Conservation (phyloP, 2,329 filamentous ascomycete species). For the Cladophialophora exuberans region DNA sequence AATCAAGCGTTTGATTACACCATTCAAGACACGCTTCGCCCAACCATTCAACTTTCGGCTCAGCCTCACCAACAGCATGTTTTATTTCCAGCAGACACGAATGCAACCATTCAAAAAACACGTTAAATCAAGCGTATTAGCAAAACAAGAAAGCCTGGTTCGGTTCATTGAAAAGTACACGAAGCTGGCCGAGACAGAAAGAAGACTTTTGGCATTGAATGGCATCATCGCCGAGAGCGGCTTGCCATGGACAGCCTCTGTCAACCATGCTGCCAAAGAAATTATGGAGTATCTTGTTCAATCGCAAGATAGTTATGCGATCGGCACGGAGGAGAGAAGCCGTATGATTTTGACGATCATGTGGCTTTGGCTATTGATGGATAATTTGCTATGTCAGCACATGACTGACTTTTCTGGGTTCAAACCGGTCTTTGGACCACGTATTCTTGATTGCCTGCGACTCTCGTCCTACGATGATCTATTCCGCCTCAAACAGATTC, state of each 20-base stretch:
- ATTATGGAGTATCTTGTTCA: conserved; percentile 38
- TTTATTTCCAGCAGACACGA: conserved; percentile 36
- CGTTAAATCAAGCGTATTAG: background rate
- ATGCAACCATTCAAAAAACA: background rate
- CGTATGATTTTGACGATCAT: conserved; percentile 58
- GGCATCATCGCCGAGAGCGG: background rate
- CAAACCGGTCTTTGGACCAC: conserved; percentile 54
- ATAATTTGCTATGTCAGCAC: conserved; percentile 47
- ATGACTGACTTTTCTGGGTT: conserved; percentile 57
- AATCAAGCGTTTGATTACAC: conserved; percentile 45
- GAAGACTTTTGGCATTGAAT: background rate
- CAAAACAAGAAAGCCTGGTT: background rate
- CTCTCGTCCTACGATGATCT: conserved; percentile 54
- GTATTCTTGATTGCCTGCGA: conserved; percentile 60
- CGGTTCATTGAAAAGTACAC: conserved; percentile 9
- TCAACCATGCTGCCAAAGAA: background rate
- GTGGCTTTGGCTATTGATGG: conserved; percentile 62
- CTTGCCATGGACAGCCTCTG: background rate
- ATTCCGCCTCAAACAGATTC: conserved; percentile 53
- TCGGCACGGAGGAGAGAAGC: conserved; percentile 56
- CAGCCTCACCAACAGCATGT: conserved; percentile 46
- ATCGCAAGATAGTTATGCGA: conserved; percentile 44
- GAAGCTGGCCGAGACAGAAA: conserved; percentile 4
- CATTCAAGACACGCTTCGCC: conserved; percentile 45
- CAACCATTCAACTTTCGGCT: conserved; percentile 38